phyloP scores from a whole-genome alignment of 768 basidiomycete species.

The Suillus alpinus region DNA sequence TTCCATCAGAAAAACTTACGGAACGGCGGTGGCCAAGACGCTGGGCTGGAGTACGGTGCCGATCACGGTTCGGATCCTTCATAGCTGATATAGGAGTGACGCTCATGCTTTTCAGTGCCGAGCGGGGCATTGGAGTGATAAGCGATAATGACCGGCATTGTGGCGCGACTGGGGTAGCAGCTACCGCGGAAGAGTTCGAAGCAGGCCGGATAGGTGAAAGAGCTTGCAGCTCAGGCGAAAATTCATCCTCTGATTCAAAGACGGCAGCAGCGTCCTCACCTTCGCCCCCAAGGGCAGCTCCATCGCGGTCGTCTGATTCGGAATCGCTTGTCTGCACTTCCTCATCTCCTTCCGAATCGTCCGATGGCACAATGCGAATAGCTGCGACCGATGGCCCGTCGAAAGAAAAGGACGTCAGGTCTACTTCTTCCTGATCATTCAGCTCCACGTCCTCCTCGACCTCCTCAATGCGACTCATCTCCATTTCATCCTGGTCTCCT shows the following conservation, averaged over 20 bases:
- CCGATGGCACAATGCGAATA: conserved; percentile 47
- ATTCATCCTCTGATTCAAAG: conserved; percentile 39
- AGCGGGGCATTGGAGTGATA: conserved; percentile 31
- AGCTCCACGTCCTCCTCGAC: conserved; percentile 36
- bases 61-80: conserved; percentile 48
- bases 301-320: conserved; percentile 27
- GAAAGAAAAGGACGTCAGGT: conserved; percentile 70
- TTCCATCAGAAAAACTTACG: conserved; percentile 97
- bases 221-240: conserved; percentile 12
- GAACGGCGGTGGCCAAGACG: conserved; percentile 62
- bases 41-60: conserved; percentile 54
- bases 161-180: conserved; percentile 20
- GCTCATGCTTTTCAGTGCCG: conserved; percentile 41
- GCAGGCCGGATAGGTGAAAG: conserved; percentile 2
- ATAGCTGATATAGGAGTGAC: conserved; percentile 58
- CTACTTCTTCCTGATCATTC: conserved; percentile 66
- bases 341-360: conserved; percentile 29
- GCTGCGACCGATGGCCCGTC: conserved; percentile 57
- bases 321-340: conserved; percentile 43
- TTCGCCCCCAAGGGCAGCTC: conserved; percentile 9
- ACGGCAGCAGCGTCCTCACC: conserved; percentile 7
- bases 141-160: conserved; percentile 12
- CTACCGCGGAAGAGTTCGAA: conserved; percentile 3
- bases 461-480: conserved; percentile 44
- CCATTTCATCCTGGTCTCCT: conserved; percentile 14